Evolutionary conservation across 352 stramenopile species (phyloP), one percentile per base, ranked within the genome.

Genomic region (Globisporangium barbulae): DNA sequence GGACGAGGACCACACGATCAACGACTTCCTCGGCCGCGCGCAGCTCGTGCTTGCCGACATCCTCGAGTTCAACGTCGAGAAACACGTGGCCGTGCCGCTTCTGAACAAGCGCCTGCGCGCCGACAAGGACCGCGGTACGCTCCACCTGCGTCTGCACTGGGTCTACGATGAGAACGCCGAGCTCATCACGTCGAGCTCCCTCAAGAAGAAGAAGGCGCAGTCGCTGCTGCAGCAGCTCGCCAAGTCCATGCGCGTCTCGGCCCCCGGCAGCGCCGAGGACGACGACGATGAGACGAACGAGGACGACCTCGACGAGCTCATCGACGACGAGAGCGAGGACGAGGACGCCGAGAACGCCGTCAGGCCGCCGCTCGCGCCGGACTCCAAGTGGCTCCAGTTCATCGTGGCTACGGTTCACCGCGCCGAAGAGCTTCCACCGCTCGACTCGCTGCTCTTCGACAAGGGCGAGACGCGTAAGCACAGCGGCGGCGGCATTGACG

Each of bases 11-110:
- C 74, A 67, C 39, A 83, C 79, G n/a, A 72, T 83, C 48, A 90
- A 92, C 66, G 83, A 92, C 68, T 84, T 92, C 57, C 53, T 92
- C 7, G 81, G 83, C 13, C 75, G 79, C 31, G 81, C 79, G 28
- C 70, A 89, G 42, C 35, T 88, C 52, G 64, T 85, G 28, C 67
- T 86, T 8, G 69, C 70, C 1, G 78, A 89, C 53, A 63, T 81
- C 5, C 12, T 90, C 4, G 64, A 78, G 30, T 67, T 75, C 0
- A 62, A 81, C 28, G 72, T 78, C 22, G 81, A 92, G 67, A 78
- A 72, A 54, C 63, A 64, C 30, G 52, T 88, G n/a, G 70, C 70
- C 3, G 69, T 90, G 19, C 61, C 71, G 57, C 63, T 92, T 37
- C 52, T 84, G 17, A 71, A 89, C 73, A 88, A 84, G 66, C 82